These are phyloP conservation scores for Tetradesmus lagerheimii DNA, from an alignment of 139 green algal species.

Conservation along the genomic window DNA sequence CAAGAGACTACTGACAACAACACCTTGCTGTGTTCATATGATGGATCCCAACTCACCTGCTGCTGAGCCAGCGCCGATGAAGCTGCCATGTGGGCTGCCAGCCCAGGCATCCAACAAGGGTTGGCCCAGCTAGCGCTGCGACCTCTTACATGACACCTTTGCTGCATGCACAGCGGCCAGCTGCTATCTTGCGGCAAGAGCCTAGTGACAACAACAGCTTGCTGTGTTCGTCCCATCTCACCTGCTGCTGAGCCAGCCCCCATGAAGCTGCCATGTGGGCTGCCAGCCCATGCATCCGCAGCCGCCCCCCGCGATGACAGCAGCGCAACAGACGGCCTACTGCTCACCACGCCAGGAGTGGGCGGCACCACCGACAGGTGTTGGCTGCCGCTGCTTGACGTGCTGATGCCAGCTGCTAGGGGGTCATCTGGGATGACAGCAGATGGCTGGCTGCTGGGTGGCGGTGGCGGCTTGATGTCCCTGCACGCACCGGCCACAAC, in stretches of 20 bases:
- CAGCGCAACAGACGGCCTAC: not conserved
- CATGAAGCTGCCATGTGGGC: not conserved
- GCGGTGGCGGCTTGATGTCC: constrained; percentile 27
- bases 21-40: no score
- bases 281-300: not conserved
- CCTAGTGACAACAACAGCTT: not conserved
- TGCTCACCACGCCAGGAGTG: constrained; percentile 1
- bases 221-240: not conserved
- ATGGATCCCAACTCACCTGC: no score
- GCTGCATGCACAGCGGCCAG: no score
- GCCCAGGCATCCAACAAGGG: constrained; percentile 21
- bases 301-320: not conserved
- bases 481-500: not conserved
- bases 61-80: not conserved
- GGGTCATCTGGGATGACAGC: not conserved
- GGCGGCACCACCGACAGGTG: constrained; percentile 11
- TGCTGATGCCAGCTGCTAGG: constrained; percentile 8
- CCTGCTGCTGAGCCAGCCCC: not conserved
- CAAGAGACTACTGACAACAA: no score
- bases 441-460: not conserved
- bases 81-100: not conserved
- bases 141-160: no score
- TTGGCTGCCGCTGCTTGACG: not conserved
- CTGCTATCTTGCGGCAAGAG: no score
- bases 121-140: no score